Evolutionary conservation across 1,284 basidiomycete species (phyloP).

Genomic region (Apiotrichum porosum): DNA sequence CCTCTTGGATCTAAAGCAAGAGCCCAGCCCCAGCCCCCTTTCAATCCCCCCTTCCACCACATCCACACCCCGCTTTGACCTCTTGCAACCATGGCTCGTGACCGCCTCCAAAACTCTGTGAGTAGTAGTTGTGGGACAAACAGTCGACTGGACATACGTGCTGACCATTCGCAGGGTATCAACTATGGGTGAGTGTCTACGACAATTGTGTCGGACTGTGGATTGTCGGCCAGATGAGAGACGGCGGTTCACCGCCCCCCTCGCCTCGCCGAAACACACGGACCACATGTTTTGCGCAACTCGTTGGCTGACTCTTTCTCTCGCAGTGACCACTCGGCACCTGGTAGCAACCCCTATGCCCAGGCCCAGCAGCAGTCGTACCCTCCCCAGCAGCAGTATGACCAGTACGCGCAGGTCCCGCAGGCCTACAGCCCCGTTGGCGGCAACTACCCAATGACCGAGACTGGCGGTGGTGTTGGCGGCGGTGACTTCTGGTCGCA

Average conservation of each 20-base stretch:
- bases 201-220: no score
- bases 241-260: no score
- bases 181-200: conserved; percentile 14
- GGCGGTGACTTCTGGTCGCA: conserved; percentile 45
- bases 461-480: conserved; percentile 16
- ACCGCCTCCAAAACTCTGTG: conserved; percentile 15
- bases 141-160: no score
- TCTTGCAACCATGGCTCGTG: conserved; percentile 15
- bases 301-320: neutral
- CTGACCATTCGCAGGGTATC: neutral
- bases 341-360: conserved; percentile 10
- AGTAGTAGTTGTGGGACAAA: no score
- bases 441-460: conserved; percentile 20
- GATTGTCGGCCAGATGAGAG: neutral
- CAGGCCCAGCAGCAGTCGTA: no score
- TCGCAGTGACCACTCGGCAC: conserved; percentile 9
- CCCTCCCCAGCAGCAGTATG: conserved; percentile 2
- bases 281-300: no score
- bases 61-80: no score
- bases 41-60: no score
- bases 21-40: no score
- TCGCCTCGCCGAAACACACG: no score
- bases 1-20: no score
- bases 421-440: conserved; percentile 5
- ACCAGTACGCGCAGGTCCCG: conserved; percentile 38